These are phyloP conservation scores for Gamarada debralockiae DNA, from an alignment of 495 filamentous ascomycete species.

Conservation along the genomic window DNA sequence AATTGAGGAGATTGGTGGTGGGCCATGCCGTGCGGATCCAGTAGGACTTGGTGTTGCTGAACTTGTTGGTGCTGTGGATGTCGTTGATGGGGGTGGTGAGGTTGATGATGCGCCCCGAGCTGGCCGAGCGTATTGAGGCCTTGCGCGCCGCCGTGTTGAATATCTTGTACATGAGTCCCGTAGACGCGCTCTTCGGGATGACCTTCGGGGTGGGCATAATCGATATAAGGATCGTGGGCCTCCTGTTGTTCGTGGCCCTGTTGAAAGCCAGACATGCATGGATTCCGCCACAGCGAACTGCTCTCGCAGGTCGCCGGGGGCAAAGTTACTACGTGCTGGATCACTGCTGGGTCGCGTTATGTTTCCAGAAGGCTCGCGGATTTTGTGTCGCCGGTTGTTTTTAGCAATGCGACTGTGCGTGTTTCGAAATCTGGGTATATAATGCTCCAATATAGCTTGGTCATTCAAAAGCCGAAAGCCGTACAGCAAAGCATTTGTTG, in stretches of 20 bases:
- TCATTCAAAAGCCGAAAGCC: slow-evolving; percentile 12
- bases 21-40: slow-evolving; percentile 42
- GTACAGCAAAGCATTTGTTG: slow-evolving; percentile 13
- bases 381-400: slow-evolving; percentile 22
- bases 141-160: slow-evolving; percentile 23
- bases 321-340: slow-evolving; percentile 23
- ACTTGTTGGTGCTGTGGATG: slow-evolving; percentile 43
- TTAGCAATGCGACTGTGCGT: slow-evolving; percentile 23
- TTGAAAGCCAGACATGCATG: slow-evolving; percentile 55
- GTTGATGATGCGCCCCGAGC: slow-evolving; percentile 26
- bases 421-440: slow-evolving; percentile 24
- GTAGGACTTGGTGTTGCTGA: slow-evolving; percentile 27
- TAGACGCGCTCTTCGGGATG: slow-evolving; percentile 53
- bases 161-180: slow-evolving; percentile 41
- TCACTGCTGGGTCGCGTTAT: slow-evolving; percentile 22
- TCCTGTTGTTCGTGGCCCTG: slow-evolving; percentile 18
- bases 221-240: slow-evolving; percentile 31
- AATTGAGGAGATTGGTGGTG: slow-evolving; percentile 46
- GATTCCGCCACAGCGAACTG: slow-evolving; percentile 68
- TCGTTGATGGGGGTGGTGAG: slow-evolving; percentile 37
- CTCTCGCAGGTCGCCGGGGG: slow-evolving; percentile 60
- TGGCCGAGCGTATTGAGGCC: slow-evolving; percentile 19
- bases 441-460: slow-evolving; percentile 21
- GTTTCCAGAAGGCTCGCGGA: slow-evolving; percentile 22
- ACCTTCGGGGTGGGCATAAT: slow-evolving; percentile 54